phyloP scores from a whole-genome alignment of 495 filamentous ascomycete species.

The Aspergillus bertholletiae region DNA sequence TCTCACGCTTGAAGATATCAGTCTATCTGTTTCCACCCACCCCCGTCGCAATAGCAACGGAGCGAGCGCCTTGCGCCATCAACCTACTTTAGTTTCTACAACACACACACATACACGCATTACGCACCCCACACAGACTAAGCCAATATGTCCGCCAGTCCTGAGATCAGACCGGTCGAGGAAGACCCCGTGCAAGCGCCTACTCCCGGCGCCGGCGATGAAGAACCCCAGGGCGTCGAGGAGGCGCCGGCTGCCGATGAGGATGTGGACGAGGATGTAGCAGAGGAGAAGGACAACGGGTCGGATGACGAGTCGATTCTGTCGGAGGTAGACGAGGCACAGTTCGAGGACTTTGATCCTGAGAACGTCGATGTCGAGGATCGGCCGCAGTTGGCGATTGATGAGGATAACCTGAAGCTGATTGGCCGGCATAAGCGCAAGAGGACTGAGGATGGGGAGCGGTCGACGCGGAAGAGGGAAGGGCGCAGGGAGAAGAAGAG shows the following conservation, averaged over 20 bases:
- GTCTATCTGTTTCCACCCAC: too few relatives aligned
- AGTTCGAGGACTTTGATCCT: slow-evolving; percentile 90
- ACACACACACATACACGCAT: not conserved
- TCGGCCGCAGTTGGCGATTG: slow-evolving; percentile 72
- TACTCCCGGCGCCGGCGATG: slow-evolving; percentile 25
- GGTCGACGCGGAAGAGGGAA: slow-evolving; percentile 69
- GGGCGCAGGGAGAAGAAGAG: slow-evolving; percentile 75
- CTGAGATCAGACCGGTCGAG: slow-evolving; percentile 26
- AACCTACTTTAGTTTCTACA: not conserved
- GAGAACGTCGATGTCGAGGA: slow-evolving; percentile 72
- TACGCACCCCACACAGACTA: not conserved
- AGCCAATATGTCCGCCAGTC: slow-evolving; percentile 39
- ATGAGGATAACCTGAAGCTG: slow-evolving; percentile 79
- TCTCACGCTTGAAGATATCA: too few relatives aligned
- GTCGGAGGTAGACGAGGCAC: slow-evolving; percentile 91
- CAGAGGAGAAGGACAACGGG: slow-evolving; percentile 21
- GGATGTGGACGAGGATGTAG: slow-evolving; percentile 12
- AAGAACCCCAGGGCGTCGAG: slow-evolving; percentile 10
- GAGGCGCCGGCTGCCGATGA: slow-evolving; percentile 11
- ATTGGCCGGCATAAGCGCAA: slow-evolving; percentile 79
- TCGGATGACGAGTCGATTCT: slow-evolving; percentile 82
- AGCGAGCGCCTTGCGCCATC: not conserved
- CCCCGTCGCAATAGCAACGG: too few relatives aligned
- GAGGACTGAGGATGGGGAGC: slow-evolving; percentile 55
- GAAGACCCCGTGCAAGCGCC: slow-evolving; percentile 6